Percentiles rank a stretch among this genome's conserved stretches.
Conservation (phyloP, 2,329 filamentous ascomycete species). For the Chaetomiaceae sp. region DNA sequence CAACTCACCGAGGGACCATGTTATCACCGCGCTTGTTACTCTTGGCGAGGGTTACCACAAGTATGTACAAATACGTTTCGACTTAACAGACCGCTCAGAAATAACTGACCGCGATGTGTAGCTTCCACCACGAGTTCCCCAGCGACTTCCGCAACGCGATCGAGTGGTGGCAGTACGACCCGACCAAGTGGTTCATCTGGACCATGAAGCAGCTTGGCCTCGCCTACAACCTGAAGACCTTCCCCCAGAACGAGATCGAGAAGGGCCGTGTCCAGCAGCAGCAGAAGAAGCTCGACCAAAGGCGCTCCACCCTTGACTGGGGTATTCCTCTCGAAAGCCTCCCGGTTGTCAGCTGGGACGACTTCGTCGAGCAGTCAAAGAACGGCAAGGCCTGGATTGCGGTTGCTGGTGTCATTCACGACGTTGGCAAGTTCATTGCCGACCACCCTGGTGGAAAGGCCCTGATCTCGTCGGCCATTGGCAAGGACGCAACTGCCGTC, state of each 20-base stretch:
- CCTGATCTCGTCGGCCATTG: conserved; percentile 75
- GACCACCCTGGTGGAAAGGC: conserved; percentile 88
- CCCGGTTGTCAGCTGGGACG: conserved; percentile 81
- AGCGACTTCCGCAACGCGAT: conserved; percentile 92
- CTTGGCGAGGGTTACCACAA: conserved; percentile 88
- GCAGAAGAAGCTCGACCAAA: conserved; percentile 90
- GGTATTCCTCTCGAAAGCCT: conserved; percentile 80
- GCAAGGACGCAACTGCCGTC: conserved; percentile 84
- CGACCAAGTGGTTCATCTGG: conserved; percentile 88
- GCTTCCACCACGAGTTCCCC: conserved; percentile 90
- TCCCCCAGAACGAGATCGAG: conserved; percentile 87
- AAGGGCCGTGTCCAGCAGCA: conserved; percentile 84
- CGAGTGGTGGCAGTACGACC: conserved; percentile 87
- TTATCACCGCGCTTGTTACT: conserved; percentile 79
- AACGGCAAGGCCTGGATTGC: conserved; percentile 72
- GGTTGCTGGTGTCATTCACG: conserved; percentile 80
- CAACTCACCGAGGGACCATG: conserved; percentile 84
- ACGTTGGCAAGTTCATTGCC: conserved; percentile 78
- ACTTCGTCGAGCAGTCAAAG: conserved; percentile 74
- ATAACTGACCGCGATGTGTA: neutral
- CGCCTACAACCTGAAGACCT: conserved; percentile 84
- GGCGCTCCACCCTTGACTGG: conserved; percentile 79
- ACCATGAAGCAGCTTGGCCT: conserved; percentile 78
- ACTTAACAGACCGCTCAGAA: too few species aligned
- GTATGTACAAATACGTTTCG: neutral